Conservation (phyloP, 73 alveolate genomes). For the Loxodes magnus region DNA sequence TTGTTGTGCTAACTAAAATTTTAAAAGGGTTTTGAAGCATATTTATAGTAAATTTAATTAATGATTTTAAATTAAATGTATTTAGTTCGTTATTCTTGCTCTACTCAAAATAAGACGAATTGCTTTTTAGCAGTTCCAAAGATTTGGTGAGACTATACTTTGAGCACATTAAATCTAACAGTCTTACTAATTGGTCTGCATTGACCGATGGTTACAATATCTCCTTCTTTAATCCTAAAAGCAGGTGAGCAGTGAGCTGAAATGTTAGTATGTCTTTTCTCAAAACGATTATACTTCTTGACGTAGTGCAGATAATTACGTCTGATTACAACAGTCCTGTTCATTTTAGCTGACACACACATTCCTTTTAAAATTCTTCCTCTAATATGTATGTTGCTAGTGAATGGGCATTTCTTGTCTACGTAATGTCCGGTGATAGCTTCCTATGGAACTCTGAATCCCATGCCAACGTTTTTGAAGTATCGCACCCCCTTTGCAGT, state of each 20-base stretch:
- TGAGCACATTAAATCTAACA: constrained; percentile 96
- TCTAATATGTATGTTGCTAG: constrained; percentile 52
- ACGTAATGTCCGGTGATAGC: constrained; percentile 83
- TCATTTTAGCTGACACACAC: constrained; percentile 94
- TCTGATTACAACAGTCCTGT: constrained; percentile 94
- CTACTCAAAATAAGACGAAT: neutral
- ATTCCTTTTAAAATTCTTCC: constrained; percentile 66
- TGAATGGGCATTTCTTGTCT: constrained; percentile 99
- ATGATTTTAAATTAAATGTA: too few species aligned
- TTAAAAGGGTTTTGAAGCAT: too few species aligned
- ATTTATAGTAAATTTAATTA: too few species aligned
- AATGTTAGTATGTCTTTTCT: constrained; percentile 91
- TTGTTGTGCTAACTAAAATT: too few species aligned
- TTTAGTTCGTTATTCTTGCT: too few species aligned
- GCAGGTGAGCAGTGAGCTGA: constrained; percentile 57
- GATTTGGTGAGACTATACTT: constrained; percentile 33
- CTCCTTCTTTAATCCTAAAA: constrained; percentile 80
- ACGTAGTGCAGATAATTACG: constrained; percentile 97
- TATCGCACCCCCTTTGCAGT: constrained; percentile 74
- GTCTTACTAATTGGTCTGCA: constrained; percentile 98
- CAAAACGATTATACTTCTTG: constrained; percentile 78
- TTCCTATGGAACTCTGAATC: constrained; percentile 90
- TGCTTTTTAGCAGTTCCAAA: constrained; percentile 39
- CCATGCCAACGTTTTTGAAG: constrained; percentile 95
- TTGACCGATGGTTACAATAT: constrained; percentile 96